Evolutionary conservation across 768 basidiomycete species (phyloP).

Genomic region (Kwoniella bestiolae): DNA sequence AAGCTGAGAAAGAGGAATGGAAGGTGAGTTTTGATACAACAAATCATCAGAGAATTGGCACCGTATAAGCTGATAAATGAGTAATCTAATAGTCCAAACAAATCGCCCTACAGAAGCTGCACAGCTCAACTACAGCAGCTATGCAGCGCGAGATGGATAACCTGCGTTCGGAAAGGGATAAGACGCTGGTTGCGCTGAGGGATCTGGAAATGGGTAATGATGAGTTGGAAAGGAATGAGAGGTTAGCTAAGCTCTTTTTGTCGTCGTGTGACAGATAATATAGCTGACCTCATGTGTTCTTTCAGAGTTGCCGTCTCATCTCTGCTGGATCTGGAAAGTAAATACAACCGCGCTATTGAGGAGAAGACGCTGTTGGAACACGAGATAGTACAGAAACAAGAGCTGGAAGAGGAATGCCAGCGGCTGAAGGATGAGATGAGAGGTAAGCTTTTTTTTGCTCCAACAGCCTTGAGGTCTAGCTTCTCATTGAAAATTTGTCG

Average conservation of each 20-base stretch:
- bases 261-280: background rate
- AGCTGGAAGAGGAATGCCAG: constrained; percentile 86
- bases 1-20: constrained; percentile 50
- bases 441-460: constrained; percentile 63
- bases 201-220: constrained; percentile 63
- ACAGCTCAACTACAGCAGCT: constrained; percentile 86
- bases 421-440: constrained; percentile 88
- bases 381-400: constrained; percentile 87
- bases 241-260: constrained; percentile 57
- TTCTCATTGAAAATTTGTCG: constrained; percentile 18
- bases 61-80: background rate
- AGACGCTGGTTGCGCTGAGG: constrained; percentile 51
- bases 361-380: constrained; percentile 98
- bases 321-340: constrained; percentile 68
- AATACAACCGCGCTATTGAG: constrained; percentile 87
- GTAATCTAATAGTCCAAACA: constrained; percentile 51
- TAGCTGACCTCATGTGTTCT: constrained; percentile 62
- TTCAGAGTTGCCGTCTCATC: constrained; percentile 57
- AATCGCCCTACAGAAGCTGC: constrained; percentile 58
- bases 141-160: constrained; percentile 97
- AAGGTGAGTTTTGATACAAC: constrained; percentile 29
- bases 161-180: constrained; percentile 55
- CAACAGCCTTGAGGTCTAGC: constrained; percentile 2
- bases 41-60: background rate
- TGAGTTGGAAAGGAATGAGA: constrained; percentile 91